phyloP scores from a whole-genome alignment of 1,284 basidiomycete species.

The Irpex sp. region DNA sequence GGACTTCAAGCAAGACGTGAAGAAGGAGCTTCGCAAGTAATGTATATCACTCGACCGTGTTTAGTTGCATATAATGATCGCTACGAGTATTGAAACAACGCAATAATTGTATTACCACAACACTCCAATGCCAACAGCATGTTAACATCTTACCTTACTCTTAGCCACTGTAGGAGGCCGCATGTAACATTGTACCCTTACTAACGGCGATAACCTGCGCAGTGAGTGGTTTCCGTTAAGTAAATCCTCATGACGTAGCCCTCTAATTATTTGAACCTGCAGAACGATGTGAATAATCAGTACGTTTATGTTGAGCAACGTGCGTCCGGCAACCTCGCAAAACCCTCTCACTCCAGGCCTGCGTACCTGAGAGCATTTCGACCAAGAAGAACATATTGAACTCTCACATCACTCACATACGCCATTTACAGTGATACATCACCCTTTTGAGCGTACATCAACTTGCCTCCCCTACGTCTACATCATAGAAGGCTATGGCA shows the following conservation, averaged over 20 bases:
- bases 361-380: background rate
- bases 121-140: background rate
- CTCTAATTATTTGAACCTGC: too few relatives aligned
- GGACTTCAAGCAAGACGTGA: slow-evolving; percentile 32
- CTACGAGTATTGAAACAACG: too few relatives aligned
- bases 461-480: background rate
- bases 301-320: too few relatives aligned
- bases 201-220: too few relatives aligned
- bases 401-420: background rate
- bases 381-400: background rate
- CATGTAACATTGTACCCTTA: too few relatives aligned
- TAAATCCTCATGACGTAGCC: too few relatives aligned
- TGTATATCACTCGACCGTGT: background rate
- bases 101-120: background rate
- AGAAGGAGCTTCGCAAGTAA: slow-evolving; percentile 40
- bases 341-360: background rate
- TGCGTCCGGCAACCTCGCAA: too few relatives aligned
- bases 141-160: background rate
- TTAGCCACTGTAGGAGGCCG: too few relatives aligned
- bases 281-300: too few relatives aligned
- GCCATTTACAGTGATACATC: background rate
- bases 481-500: background rate
- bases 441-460: too few relatives aligned
- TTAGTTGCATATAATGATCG: background rate
- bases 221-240: too few relatives aligned